Evolutionary conservation across 1,284 basidiomycete genomes (phyloP), one percentile per base, ranked within the genome.

Genomic region (Papiliotrema terrestris): DNA sequence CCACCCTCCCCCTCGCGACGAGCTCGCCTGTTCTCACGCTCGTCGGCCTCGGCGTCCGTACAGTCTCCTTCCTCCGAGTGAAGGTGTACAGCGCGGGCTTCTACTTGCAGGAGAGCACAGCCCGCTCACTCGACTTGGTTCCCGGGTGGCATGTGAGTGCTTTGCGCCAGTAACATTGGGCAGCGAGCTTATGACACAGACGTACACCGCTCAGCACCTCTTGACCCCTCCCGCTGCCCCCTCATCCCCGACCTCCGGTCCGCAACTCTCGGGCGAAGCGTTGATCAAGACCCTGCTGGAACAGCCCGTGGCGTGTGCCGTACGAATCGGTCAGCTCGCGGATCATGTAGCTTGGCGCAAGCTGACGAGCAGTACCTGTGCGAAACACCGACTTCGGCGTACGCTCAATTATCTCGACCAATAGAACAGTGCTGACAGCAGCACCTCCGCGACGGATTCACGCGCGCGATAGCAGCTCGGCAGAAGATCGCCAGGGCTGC

Each of bases 371-470:
- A 78, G 80, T 82, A 1, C 81, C 81, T 1, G 76, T 79, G 0
- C 70, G 80, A n/a, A 78, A 76, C 47, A 82, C 81, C 20, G 79
- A 80, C 58, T 80, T 81, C 57, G 66, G 61, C 35, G 69, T 69
- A 46, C 54, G 68, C 58, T 25, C 1, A 36, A 8, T 44, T 19
- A 20, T 19, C 37, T 25, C 35, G 19, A 1, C 19, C 20, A 32
- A n/a, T 4, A 22, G 13, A 4, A 17, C 6, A 19, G 2, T 38
- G 42, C 48, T 57, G 36, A 50, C 22, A 29, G 13, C 44, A 74
- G 55, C 81, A 83, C 61, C 72, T 83, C 6, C 75, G 81, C 2
- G 81, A 82, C 59, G 81, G 79, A 0, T 79, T 82, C 59, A 76
- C 75, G 1, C 74, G 81, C 19, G 77, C 80, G 5, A 65, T 82